Base-by-base conservation (phyloP, 352 stramenopile genomes). In the Phytopythium boreale region DNA sequence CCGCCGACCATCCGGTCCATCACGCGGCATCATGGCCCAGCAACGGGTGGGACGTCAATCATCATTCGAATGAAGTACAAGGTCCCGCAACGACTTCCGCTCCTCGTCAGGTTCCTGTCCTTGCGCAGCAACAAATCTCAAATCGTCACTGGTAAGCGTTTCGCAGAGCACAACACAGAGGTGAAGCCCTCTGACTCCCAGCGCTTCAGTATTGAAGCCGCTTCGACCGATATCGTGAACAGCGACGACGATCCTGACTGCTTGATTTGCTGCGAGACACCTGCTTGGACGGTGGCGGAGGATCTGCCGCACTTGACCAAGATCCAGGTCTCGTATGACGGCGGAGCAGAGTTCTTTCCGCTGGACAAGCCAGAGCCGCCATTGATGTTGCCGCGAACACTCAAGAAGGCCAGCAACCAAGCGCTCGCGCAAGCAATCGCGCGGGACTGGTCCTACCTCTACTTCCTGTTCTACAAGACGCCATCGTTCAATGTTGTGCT, bases 11-110 rank as follows among this genome's bases (percentile, higher is more conserved):
- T 93, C 31, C 70, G 74, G 29, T 81, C 76, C 0, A 74, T 93
- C 27, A 84, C 77, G 2, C 70, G 81, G n/a, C 85, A 93, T 49
- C 85, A 91, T 50, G 85, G 85, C 0, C 85, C 85, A 7, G 66
- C 67, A 12, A 79, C 81, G 0, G 85, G 85, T 26, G 85, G 82
- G 3, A 92, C 79, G 0, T 66, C 71, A 22, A 57, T 93, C 10
- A 68, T 68, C 29, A 66, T 93, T 36, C 76, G 76, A 4, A 90
- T 93, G 83, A 92, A 91, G 53, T 76, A 89, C 63, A 86, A 83
- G 39, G 77, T 93, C 12, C 83, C 85, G 12, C 55, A 61, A 4
- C 43, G 65, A 1, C 49, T 91, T 0, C 63, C 67, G 7, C 75
- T 92, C 4, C 70, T 81, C 14, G 73, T 93, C 4, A 74, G 81